Base-by-base conservation (phyloP, 1,139 yeast species). In the Saccharomyces uvarum region DNA sequence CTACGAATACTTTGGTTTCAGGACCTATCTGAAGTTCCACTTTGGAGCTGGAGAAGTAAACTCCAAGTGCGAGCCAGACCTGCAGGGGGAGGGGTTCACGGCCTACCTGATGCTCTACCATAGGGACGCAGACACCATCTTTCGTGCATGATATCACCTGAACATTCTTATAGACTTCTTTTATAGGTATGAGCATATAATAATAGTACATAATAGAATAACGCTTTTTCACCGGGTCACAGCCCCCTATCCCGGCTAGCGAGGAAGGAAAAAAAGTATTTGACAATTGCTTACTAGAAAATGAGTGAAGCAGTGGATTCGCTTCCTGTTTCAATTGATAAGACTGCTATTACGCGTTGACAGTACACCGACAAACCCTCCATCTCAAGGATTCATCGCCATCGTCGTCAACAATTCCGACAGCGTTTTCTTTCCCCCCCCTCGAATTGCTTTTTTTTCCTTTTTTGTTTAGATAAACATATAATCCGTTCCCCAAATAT, bases 1-100 rank as follows among this genome's bases (percentile, higher is more conserved):
- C n/a, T 70, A 70, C 53, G 69, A 67, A 54, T 69, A 70, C 50
- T 70, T 69, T 53, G 73, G 73, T 3, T 70, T 69, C 55, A 61
- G 61, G 48, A 63, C 57, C 28, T 63, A 63, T 47, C 61, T 62
- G 49, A 62, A 64, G 5, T 63, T 71, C 55, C 56, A 55, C 7
- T 62, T 61, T 51, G 75, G 75, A 28, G 63, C 52, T 9, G 68
- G 67, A 2, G 68, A 65, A 50, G 69, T 66, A 21, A 61, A 68
- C 44, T 42, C 60, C 5, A 44, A 55, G 27, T 71, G 71, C 19
- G 53, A 57, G 7, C 50, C 57, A 3, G 68, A 67, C 29, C 58
- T 64, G 1, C 58, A 61, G 11, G 72, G 72, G 13, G 59, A 60
- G 29, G 72, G 71, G 19, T 67, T 66, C 53, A 58, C 57, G 8